Conservation (phyloP, 306 rosid genomes). For the Medicago lupulina region DNA sequence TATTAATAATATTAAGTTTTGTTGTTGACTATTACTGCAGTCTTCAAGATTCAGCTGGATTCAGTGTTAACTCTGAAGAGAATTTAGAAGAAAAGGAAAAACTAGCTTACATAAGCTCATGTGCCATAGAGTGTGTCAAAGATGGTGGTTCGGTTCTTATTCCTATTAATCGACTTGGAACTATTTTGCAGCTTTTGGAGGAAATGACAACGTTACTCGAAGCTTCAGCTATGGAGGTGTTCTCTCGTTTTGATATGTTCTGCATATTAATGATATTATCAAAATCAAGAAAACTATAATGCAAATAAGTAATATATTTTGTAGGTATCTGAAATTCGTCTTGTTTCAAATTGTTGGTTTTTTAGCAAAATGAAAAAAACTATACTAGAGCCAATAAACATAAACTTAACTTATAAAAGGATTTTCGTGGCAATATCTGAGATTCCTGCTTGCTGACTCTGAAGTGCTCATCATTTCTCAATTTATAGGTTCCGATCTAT, state of each 20-base stretch:
- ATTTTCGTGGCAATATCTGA: slow-evolving; percentile 3
- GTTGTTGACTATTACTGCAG: slow-evolving; percentile 39
- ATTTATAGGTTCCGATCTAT: slow-evolving; percentile 82
- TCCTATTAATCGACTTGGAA: slow-evolving; percentile 68
- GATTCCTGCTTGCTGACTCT: slow-evolving; percentile 22
- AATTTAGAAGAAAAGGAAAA: slow-evolving; percentile 69
- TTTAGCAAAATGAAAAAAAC: neutral
- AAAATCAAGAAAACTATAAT: slow-evolving; percentile 3
- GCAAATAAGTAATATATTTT: slow-evolving; percentile 7
- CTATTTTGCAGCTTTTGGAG: slow-evolving; percentile 76
- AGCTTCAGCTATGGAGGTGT: slow-evolving; percentile 66
- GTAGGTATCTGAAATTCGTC: slow-evolving; percentile 3
- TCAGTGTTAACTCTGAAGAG: slow-evolving; percentile 51
- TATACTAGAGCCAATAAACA: slow-evolving; percentile 16
- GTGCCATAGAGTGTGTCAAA: slow-evolving; percentile 64
- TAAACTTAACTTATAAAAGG: slow-evolving; percentile 18
- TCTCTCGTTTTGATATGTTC: slow-evolving; percentile 12
- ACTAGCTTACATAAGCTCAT: slow-evolving; percentile 63
- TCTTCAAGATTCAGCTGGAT: slow-evolving; percentile 47
- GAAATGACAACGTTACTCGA: slow-evolving; percentile 67
- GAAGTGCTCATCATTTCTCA: slow-evolving; percentile 15
- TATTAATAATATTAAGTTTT: slow-evolving; percentile 35
- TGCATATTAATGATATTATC: neutral
- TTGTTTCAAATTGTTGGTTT: slow-evolving; percentile 16
- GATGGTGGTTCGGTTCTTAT: slow-evolving; percentile 88